Base-by-base conservation (phyloP, 1,284 basidiomycete genomes). In the Irpex lacteus region DNA sequence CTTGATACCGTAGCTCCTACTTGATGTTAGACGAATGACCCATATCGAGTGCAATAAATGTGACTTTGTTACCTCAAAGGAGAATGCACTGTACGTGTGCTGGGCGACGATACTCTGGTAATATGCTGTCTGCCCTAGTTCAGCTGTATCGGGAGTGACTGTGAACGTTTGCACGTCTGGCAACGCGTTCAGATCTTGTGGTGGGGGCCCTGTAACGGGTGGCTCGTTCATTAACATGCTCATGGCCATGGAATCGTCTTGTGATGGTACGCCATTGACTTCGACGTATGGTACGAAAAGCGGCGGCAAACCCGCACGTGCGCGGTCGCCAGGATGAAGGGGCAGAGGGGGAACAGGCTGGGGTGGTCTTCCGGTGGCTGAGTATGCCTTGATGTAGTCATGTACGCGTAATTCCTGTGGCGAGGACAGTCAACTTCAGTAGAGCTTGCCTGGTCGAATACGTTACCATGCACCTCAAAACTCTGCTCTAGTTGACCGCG, bases 351-450 rank as follows among this genome's bases (percentile, higher is more conserved):
- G 81, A 36, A 73, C 76, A 9, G 82, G 81, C 37, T 63, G 70
- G 7, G 83, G 83, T 32, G 80, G 77, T 50, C 72, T 70, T 13
- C 82, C 81, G 0, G 81, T 83, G 0, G 77, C 71, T 53, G 64
- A 67, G 66, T 82, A 83, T 6, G 80, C 76, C 49, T 73, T 72
- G 5, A 84, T 65, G 67, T 85, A 85, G 70, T 84, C 82, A 50
- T 78, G 72, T 34, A 80, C 72, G 34, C 83, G 79, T 52, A 78
- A 71, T 74, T 85, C 83, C 83, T 85, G 70, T 50, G 44, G 37
- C 53, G 49, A 47, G 34, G 19, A 49, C 19, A 34, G 60, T 65
- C 49, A 61, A 38, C 13, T 61, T 62, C 55, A 61, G 65, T 49
- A 60, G 40, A 53, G 52, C 40, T 21, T 40, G 47, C 19, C 59